Base-by-base conservation (phyloP, 2,329 filamentous ascomycete genomes). In the Fusarium illudens region DNA sequence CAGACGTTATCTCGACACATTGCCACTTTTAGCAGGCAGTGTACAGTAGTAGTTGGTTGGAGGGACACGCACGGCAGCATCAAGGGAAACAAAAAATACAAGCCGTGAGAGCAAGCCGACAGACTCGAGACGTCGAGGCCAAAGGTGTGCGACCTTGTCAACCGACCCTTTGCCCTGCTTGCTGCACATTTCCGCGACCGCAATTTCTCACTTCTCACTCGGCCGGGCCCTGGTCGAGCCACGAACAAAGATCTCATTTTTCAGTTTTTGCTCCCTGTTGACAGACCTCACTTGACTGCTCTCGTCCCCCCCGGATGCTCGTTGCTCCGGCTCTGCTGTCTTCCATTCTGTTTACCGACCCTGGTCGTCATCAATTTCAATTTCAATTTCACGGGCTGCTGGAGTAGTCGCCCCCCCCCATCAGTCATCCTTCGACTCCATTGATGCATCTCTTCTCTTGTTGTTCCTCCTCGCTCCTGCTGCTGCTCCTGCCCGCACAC, bases 241-340 rank as follows among this genome's bases (percentile, higher is more conserved):
- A 25, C 51, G 29, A 37, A 36, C 27, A 58, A 20, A 42, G 53
- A 67, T 68, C 51, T 68, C 66, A 68, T 51, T 60, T 70, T 64
- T 68, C 66, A 66, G 15, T 53, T 68, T 60, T 67, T 34, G 36
- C 54, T 68, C 67, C 62, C 62, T 68, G 65, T 59, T 67, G 53
- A 42, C 37, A 17, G 60, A 59, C 53, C 44, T 66, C 44, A 60
- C 13, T 25, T 56, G 49, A n/a, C 27, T 52, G 39, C 30, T 61
- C 17, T 62, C 50, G 39, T 29, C 39, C 49, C 57, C 54, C 54
- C 51, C 58, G 66, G 66, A 69, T 49, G 19, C 66, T 66, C 22
- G 30, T 60, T 63, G 54, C 66, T 60, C 66, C 58, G 58, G 37
- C n/a, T 48, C 32, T 37, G 25, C 44, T 64, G 54, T 55, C 63